phyloP scores from a whole-genome alignment of 1,284 basidiomycete species.

The Gymnopus androsaceus region DNA sequence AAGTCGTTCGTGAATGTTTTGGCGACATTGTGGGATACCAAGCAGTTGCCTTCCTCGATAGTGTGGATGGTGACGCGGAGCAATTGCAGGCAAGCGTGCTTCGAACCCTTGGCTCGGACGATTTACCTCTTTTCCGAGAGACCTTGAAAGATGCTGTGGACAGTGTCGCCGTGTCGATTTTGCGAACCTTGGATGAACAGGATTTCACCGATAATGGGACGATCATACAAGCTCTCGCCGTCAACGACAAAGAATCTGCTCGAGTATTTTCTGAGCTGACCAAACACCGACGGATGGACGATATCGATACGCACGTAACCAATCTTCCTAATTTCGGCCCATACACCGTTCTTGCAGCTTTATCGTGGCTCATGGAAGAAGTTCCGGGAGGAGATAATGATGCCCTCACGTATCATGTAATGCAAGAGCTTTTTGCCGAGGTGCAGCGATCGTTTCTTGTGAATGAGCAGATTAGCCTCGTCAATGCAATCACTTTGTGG shows the following conservation, averaged over 20 bases:
- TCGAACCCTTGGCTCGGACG: conserved; percentile 33
- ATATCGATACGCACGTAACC: conserved; percentile 56
- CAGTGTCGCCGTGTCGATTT: conserved; percentile 54
- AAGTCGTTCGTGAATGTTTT: conserved; percentile 68
- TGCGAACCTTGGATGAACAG: conserved; percentile 65
- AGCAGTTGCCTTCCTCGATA: conserved; percentile 50
- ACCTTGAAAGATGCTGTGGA: conserved; percentile 52
- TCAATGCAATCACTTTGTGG: conserved; percentile 77
- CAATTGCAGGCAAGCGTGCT: conserved; percentile 41
- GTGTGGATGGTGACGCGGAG: conserved; percentile 22
- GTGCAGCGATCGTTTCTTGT: conserved; percentile 75
- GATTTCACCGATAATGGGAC: conserved; percentile 44
- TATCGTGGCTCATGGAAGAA: conserved; percentile 56
- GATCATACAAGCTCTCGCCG: conserved; percentile 38
- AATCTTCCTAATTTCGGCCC: conserved; percentile 62
- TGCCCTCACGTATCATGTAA: conserved; percentile 72
- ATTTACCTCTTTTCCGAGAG: conserved; percentile 37
- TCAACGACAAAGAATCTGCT: conserved; percentile 26
- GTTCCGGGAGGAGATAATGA: conserved; percentile 41
- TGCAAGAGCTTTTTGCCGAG: conserved; percentile 72
- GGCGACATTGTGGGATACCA: conserved; percentile 71
- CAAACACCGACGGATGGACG: conserved; percentile 47
- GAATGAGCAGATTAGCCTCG: conserved; percentile 81
- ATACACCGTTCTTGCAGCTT: conserved; percentile 50
- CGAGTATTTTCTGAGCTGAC: conserved; percentile 49